phyloP scores from a whole-genome alignment of 2,329 filamentous ascomycete genomes.

The Paecilomyces niveus region DNA sequence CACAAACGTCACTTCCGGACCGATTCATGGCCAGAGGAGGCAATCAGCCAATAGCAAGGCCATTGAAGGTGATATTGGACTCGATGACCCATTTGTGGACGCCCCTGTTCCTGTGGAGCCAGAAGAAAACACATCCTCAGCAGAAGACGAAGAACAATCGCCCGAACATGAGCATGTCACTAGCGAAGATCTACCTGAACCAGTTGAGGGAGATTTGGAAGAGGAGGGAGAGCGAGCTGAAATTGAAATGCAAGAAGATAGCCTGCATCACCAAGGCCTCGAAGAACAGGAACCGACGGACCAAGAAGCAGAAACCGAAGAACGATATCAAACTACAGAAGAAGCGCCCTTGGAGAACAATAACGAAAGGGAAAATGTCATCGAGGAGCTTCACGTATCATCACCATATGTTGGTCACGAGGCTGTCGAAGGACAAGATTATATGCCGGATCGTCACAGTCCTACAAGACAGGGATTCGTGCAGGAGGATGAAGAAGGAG shows the following conservation, averaged over 20 bases:
- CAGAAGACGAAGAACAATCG: background rate
- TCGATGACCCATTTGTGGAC: constrained; percentile 7
- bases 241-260: background rate
- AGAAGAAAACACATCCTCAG: constrained; percentile 1
- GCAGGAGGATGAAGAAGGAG: constrained; percentile 5
- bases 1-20: background rate
- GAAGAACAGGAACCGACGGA: constrained; percentile 2
- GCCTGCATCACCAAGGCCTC: background rate
- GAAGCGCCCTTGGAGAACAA: background rate
- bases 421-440: background rate
- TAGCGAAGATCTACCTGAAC: constrained; percentile 10
- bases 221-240: background rate
- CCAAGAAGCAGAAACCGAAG: background rate
- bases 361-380: background rate
- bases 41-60: background rate
- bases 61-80: background rate
- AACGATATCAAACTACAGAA: background rate
- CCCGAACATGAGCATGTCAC: background rate
- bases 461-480: background rate
- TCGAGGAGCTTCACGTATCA: background rate
- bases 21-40: background rate
- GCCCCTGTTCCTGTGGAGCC: background rate
- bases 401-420: background rate
- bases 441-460: background rate
- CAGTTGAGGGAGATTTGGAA: constrained; percentile 5